Conservation (phyloP, 2,329 filamentous ascomycete species). For the Pyrenophora seminiperda region DNA sequence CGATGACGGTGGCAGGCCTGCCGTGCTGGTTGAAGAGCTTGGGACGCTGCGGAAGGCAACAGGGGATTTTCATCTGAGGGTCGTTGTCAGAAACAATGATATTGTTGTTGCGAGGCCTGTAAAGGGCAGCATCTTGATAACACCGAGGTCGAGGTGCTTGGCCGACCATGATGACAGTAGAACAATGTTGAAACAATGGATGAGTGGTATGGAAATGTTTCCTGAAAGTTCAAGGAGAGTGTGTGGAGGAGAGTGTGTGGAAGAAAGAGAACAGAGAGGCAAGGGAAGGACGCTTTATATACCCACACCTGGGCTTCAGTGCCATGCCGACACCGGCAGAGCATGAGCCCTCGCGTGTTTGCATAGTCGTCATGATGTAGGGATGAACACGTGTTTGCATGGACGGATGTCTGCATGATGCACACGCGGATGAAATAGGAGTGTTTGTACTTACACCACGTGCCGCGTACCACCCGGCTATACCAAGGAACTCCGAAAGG, state of each 20-base stretch:
- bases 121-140: constrained; percentile 20
- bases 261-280: not conserved
- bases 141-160: constrained; percentile 4
- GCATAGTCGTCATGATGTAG: constrained; percentile 5
- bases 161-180: constrained; percentile 14
- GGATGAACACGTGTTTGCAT: constrained; percentile 2
- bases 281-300: constrained; percentile 3
- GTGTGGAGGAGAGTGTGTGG: not conserved
- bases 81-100: constrained; percentile 26
- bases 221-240: constrained; percentile 5
- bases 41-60: constrained; percentile 43
- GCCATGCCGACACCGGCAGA: not conserved
- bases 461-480: constrained; percentile 42
- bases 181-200: not conserved
- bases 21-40: constrained; percentile 48
- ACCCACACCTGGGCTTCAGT: constrained; percentile 4
- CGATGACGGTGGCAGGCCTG: constrained; percentile 46
- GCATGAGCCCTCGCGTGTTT: constrained; percentile 3
- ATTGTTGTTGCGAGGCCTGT: constrained; percentile 25
- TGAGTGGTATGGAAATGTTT: not conserved
- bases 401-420: constrained; percentile 10
- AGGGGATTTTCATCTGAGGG: constrained; percentile 32
- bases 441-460: constrained; percentile 46
- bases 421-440: constrained; percentile 8
- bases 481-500: constrained; percentile 44